A percentile compares a stretch with the other conserved stretches of the same genome.
Conservation (phyloP, 2,329 filamentous ascomycete species). For the Hansfordia pulvinata region DNA sequence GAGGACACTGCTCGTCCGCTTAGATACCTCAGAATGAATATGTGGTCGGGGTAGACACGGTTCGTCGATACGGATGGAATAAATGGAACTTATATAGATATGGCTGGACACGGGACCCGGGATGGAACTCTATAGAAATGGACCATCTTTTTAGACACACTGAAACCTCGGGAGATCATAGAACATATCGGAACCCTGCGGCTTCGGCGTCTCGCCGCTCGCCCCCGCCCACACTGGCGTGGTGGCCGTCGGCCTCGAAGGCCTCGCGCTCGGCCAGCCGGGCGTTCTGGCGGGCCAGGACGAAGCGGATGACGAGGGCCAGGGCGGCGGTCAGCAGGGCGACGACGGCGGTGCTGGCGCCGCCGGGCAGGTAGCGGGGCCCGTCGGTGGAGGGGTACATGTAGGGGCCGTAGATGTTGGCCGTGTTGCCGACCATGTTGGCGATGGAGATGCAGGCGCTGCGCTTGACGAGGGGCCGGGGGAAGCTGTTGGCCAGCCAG, state of each 20-base stretch:
- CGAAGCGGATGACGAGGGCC: slow-evolving; percentile 34
- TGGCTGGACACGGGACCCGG: no score
- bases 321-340: slow-evolving; percentile 45
- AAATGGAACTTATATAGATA: no score
- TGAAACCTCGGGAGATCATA: no score
- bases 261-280: slow-evolving; percentile 35
- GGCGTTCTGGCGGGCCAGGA: slow-evolving; percentile 46
- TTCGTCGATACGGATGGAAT: no score
- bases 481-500: slow-evolving; percentile 55
- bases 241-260: slow-evolving; percentile 10
- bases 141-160: no score
- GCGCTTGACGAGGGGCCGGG: slow-evolving; percentile 54
- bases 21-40: no score
- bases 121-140: no score
- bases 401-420: slow-evolving; percentile 31
- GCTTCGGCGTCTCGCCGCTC: no score
- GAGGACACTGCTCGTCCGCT: slow-evolving; percentile 33
- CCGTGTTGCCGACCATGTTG: slow-evolving; percentile 51
- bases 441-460: slow-evolving; percentile 53
- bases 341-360: slow-evolving; percentile 46
- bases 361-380: slow-evolving; percentile 34
- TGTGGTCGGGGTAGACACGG: no score
- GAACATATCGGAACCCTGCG: no score
- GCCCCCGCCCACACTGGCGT: no score
- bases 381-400: slow-evolving; percentile 29